Conservation (phyloP, 306 rosid species). For the Castanopsis chinensis region DNA sequence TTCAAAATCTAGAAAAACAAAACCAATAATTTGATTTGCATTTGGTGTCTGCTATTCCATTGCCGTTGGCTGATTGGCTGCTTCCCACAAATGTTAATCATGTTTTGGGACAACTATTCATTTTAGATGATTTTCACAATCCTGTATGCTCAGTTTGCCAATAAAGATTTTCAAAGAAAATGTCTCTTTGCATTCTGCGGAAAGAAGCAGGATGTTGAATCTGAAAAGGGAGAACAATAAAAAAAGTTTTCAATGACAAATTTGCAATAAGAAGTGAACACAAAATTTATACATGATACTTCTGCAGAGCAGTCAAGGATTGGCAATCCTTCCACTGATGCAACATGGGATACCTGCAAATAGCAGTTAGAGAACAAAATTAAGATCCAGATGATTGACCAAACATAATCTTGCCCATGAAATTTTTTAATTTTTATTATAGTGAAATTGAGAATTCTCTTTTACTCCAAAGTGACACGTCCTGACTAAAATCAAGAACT, state of each 20-base stretch:
- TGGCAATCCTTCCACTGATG: slow-evolving; percentile 69
- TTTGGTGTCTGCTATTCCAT: not conserved
- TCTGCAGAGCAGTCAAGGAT: slow-evolving; percentile 69
- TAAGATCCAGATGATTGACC: slow-evolving; percentile 16
- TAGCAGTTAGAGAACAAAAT: slow-evolving; percentile 15
- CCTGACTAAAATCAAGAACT: slow-evolving; percentile 13
- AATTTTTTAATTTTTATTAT: slow-evolving; percentile 1
- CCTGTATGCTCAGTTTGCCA: slow-evolving; percentile 2
- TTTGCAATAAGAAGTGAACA: slow-evolving; percentile 18
- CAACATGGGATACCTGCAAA: slow-evolving; percentile 76
- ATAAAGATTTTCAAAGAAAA: not conserved
- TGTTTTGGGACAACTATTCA: not conserved
- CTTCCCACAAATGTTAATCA: not conserved
- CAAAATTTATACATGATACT: slow-evolving; percentile 64
- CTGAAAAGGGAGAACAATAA: not conserved
- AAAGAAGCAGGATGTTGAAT: slow-evolving; percentile 3
- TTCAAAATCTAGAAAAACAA: not conserved
- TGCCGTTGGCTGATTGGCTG: not conserved
- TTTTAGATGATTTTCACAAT: not conserved
- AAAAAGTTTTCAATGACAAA: slow-evolving; percentile 8
- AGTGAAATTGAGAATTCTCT: slow-evolving; percentile 8
- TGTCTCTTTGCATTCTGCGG: not conserved
- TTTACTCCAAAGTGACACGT: not conserved
- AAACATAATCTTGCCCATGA: slow-evolving; percentile 3
- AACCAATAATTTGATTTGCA: not conserved